These are phyloP conservation scores for Nicotiana paniculata DNA, from an alignment of 257 asterid species.

Conservation along the genomic window DNA sequence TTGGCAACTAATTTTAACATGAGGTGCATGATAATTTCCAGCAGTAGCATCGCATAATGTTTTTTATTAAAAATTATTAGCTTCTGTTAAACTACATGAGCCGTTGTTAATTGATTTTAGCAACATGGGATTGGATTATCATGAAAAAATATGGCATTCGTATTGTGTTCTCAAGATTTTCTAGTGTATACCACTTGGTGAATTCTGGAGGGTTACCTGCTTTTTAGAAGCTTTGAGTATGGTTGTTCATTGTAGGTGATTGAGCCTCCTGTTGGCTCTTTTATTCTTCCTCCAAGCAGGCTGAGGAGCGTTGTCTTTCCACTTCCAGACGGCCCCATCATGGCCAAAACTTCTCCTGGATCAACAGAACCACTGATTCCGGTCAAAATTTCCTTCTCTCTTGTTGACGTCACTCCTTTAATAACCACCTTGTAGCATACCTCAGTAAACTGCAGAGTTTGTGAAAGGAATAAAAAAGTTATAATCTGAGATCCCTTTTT, in stretches of 20 bases:
- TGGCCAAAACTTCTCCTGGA: conserved; percentile 92
- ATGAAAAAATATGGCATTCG: background rate
- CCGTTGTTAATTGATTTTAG: background rate
- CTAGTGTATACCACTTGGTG: background rate
- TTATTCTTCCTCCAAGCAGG: conserved; percentile 72
- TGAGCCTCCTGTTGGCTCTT: conserved; percentile 52
- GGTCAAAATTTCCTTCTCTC: conserved; percentile 68
- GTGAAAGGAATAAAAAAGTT: background rate
- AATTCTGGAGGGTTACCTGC: conserved; percentile 42
- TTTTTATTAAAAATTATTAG: too few relatives aligned
- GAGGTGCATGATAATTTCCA: background rate
- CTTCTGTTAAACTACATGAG: background rate
- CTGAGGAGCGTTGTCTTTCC: conserved; percentile 90
- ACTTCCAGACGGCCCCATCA: conserved; percentile 99
- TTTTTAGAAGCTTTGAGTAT: conserved; percentile 69
- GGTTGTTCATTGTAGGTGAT: conserved; percentile 75
- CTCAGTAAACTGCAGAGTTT: conserved; percentile 72
- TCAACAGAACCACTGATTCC: conserved; percentile 77
- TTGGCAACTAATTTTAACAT: background rate
- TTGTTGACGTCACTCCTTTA: conserved; percentile 55
- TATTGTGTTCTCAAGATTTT: background rate
- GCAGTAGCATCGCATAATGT: background rate
- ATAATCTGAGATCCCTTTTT: too few relatives aligned
- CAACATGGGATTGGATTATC: background rate
- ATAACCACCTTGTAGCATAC: conserved; percentile 73